Base-by-base conservation (phyloP, 768 basidiomycete species). In the Dacryopinax spathularia region DNA sequence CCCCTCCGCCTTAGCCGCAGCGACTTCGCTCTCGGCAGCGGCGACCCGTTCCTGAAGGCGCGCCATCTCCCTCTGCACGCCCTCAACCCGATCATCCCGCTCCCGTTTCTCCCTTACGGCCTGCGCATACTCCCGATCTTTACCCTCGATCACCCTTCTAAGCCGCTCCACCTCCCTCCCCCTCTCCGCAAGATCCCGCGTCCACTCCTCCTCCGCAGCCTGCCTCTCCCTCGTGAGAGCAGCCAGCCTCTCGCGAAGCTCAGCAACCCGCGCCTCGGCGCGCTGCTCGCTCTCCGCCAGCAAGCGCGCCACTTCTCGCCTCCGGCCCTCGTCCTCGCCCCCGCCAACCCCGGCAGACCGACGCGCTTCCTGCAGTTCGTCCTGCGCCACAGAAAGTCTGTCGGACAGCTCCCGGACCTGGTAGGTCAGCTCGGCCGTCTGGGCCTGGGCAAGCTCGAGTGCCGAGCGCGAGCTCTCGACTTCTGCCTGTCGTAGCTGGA, bases 191-290 rank as follows among this genome's bases (percentile, higher is more conserved):
- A 97, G 77, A 71, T 91, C 93, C 63, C 79, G 80, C 70, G 87
- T 88, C 90, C 93, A 95, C 66, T 90, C 87, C 27, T 88, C 86
- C 69, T 98, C 95, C 33, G 82, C 81, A 60, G 95, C 93, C 62
- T 81, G 85, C 36, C 92, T 81, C 72, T 98, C 96, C 68, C 81
- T 84, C 76, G 97, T 95, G 22, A 85, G 73, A 9, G 77, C 75
- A 3, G 76, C 70, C 27, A 96, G 73, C 62, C 83, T 82, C 66
- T 79, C 78, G 66, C 82, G 82, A 67, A 95, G 73, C 68, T 93
- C 91, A 0, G 82, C 76, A 6, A 96, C 73, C 68, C 82, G 87
- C 1, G 80, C 74, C 71, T 95, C 93, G 67, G 89, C 87, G 74
- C 85, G 87, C 31, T 79, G 77, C 73, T 91, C 88, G 0, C 86